phyloP scores from a whole-genome alignment of 1,284 basidiomycete species.

The Ceratobasidium sp. region DNA sequence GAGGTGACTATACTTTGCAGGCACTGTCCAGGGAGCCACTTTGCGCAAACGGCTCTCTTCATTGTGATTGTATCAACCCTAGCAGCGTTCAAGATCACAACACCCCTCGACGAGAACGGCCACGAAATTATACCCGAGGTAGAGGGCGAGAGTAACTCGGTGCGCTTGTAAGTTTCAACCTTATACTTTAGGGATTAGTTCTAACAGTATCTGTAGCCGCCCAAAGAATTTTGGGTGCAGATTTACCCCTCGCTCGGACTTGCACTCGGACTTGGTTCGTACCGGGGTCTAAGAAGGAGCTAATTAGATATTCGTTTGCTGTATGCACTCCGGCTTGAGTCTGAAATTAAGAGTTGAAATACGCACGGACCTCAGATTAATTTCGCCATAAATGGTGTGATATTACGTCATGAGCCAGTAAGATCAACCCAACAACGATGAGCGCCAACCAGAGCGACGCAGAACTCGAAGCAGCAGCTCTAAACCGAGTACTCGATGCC shows the following conservation, averaged over 20 bases:
- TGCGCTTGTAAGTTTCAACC: conserved; percentile 9
- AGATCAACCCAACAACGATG: conserved; percentile 18
- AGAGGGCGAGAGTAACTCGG: not conserved
- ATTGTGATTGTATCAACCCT: conserved; percentile 14
- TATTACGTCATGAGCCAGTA: conserved; percentile 26
- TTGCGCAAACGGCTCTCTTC: conserved; percentile 13
- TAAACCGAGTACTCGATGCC: conserved; percentile 30
- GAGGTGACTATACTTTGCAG: not conserved
- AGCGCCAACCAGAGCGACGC: conserved; percentile 38
- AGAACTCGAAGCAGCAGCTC: conserved; percentile 32
- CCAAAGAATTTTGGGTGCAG: too few species aligned
- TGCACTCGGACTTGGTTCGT: not conserved
- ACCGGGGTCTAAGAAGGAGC: not conserved
- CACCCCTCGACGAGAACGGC: not conserved
- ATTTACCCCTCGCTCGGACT: not conserved
- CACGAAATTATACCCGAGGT: conserved; percentile 6
- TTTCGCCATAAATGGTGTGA: not conserved
- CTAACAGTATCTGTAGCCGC: too few species aligned
- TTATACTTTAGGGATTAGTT: too few species aligned
- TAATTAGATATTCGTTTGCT: not conserved
- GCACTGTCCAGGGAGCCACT: conserved; percentile 15
- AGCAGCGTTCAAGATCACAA: conserved; percentile 27
- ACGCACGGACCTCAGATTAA: not conserved
- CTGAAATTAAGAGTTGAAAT: not conserved
- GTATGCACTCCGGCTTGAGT: too few species aligned